Percentiles rank a stretch among this genome's conserved stretches.
Conservation (phyloP, 768 basidiomycete genomes). For the Paxillus involutus region DNA sequence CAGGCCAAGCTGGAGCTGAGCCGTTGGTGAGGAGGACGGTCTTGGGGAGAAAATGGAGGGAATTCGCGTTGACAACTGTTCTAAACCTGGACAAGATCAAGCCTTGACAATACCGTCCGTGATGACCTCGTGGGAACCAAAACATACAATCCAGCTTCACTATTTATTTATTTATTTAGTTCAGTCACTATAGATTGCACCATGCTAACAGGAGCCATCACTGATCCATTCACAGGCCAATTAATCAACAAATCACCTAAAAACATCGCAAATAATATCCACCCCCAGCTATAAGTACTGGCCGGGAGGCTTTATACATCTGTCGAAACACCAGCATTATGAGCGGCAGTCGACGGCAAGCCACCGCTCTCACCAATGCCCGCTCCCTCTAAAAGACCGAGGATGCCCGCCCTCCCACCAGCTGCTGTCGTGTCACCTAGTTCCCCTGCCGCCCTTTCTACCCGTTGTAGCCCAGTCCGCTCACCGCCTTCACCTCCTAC, state of each 20-base stretch:
- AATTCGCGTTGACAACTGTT: not conserved
- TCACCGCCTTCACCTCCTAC: conserved; percentile 44
- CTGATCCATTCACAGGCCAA: not conserved
- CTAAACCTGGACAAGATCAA: not conserved
- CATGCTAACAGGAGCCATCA: too few relatives aligned
- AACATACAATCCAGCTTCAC: too few relatives aligned
- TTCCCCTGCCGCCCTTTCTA: conserved; percentile 46
- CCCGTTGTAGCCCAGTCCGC: conserved; percentile 43
- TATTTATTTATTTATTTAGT: not conserved
- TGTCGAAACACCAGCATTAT: too few relatives aligned
- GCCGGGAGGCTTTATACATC: too few relatives aligned
- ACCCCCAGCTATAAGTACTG: too few relatives aligned
- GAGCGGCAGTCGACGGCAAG: too few relatives aligned
- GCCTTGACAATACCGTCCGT: conserved; percentile 2
- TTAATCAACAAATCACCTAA: not conserved
- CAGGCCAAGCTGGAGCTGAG: not conserved
- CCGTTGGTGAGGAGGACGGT: not conserved
- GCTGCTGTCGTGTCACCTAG: conserved; percentile 16
- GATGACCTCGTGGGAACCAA: not conserved
- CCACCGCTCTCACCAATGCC: conserved; percentile 19
- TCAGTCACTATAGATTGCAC: too few relatives aligned
- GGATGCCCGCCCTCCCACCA: conserved; percentile 36
- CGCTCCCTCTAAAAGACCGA: conserved; percentile 49
- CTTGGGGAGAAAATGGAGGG: not conserved
- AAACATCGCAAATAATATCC: too few relatives aligned